A percentile compares a stretch with the other conserved stretches of the same genome.
Evolutionary conservation across 2,329 filamentous ascomycete genomes (phyloP).

Genomic region (Aspergillus sclerotialis): DNA sequence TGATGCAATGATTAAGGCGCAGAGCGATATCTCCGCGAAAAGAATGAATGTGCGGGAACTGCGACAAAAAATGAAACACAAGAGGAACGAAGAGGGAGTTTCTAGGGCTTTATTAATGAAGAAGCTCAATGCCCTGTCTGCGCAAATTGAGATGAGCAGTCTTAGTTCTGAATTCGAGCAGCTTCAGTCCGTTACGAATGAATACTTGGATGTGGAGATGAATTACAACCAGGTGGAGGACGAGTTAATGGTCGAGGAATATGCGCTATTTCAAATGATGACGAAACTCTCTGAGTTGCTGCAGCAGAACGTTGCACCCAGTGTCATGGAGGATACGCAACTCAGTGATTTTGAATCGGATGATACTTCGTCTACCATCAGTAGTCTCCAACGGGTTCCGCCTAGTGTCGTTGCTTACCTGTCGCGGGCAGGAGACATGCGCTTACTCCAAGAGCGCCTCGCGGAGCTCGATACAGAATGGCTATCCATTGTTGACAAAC

Average conservation of each 20-base stretch:
- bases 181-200: constrained; percentile 13
- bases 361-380: constrained; percentile 1
- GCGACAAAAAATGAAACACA: constrained; percentile 15
- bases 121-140: constrained; percentile 13
- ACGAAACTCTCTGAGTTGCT: constrained; percentile 9
- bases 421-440: constrained; percentile 14
- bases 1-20: constrained; percentile 7
- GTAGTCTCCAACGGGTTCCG: constrained; percentile 4
- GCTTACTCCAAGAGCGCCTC: constrained; percentile 16
- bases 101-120: constrained; percentile 14
- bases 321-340: background rate
- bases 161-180: constrained; percentile 11
- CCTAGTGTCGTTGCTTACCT: constrained; percentile 13
- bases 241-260: constrained; percentile 19
- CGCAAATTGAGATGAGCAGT: constrained; percentile 3
- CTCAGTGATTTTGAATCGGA: background rate
- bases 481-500: constrained; percentile 9
- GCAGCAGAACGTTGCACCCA: background rate
- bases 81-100: constrained; percentile 17
- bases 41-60: constrained; percentile 14
- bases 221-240: constrained; percentile 19
- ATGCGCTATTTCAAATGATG: constrained; percentile 13
- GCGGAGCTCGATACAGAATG: constrained; percentile 14
- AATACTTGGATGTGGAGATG: constrained; percentile 18
- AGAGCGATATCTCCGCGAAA: constrained; percentile 11